Base-by-base conservation (phyloP, 2,329 filamentous ascomycete genomes). In the Penicillium sp. region DNA sequence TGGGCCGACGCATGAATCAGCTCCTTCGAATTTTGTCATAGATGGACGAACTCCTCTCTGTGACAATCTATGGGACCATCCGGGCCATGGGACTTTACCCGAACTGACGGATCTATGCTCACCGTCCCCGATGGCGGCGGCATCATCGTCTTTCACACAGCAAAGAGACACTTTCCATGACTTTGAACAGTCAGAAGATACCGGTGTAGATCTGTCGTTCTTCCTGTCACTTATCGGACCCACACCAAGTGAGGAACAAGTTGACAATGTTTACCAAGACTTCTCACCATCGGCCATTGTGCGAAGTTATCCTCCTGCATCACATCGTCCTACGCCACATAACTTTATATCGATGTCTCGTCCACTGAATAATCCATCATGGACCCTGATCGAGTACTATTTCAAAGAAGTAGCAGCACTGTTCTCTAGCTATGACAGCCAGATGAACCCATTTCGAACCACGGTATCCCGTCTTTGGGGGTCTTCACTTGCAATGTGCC, bases 371-470 rank as follows among this genome's bases (percentile, higher is more conserved):
- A 80, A 83, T 44, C 73, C 79, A 17, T 79, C 81, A 4, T 84
- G 81, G 44, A 78, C 82, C 43, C 72, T 87, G 16, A 80, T 86
- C 10, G 82, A 85, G 45, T 84, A 86, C 61, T 87, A 86, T 61
- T 87, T 87, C 71, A 82, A 82, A 61, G 82, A 85, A 56, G 82
- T 86, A 3, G 84, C 82, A 46, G 79, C 77, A 4, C 70, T 86
- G 10, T 86, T 84, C 67, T 87, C 84, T n/a, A 84, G 81, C 56
- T 87, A 85, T 62, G 84, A 87, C 67, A 85, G 83, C 19, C 75
- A 78, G 12, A 76, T 85, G 61, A 87, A 87, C 61, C 83, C 83
- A 0, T 86, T 86, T 60, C 75, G 84, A 36, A 82, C 80, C 1
- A 82, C 83, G 0, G 82, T 86, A 12, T 79, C 78, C 5, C 79